These are phyloP conservation scores for Phytophthora quininea DNA, from an alignment of 352 stramenopile species.

Conservation along the genomic window DNA sequence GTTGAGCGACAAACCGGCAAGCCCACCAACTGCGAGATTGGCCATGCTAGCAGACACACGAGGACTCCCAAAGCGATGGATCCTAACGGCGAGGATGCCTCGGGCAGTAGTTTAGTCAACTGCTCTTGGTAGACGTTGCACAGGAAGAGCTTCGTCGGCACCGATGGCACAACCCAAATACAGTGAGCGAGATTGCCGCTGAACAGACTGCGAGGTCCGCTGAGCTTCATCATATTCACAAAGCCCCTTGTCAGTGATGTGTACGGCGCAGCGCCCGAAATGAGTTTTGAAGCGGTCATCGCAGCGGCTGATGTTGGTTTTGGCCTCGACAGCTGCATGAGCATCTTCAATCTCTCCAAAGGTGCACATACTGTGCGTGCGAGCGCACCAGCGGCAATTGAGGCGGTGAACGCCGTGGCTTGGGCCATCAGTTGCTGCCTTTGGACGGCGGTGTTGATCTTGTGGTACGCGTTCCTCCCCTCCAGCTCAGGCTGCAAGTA, in stretches of 20 bases:
- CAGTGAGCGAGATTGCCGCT: slow-evolving; percentile 84
- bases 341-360: slow-evolving; percentile 83
- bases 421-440: slow-evolving; percentile 42
- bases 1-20: slow-evolving; percentile 74
- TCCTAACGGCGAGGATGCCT: slow-evolving; percentile 17
- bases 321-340: slow-evolving; percentile 65
- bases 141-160: slow-evolving; percentile 81
- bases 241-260: slow-evolving; percentile 54
- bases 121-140: slow-evolving; percentile 76
- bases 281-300: slow-evolving; percentile 5
- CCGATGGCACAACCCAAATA: slow-evolving; percentile 80
- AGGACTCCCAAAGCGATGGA: slow-evolving; percentile 9
- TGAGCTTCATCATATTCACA: slow-evolving; percentile 73
- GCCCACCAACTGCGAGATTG: slow-evolving; percentile 69
- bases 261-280: slow-evolving; percentile 40
- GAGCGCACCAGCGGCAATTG: slow-evolving; percentile 68
- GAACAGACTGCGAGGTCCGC: slow-evolving; percentile 65
- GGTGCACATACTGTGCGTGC: slow-evolving; percentile 72
- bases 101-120: slow-evolving; percentile 34
- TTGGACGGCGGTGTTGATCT: slow-evolving; percentile 28
- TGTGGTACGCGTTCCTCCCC: slow-evolving; percentile 25
- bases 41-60: slow-evolving; percentile 45
- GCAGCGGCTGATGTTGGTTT: slow-evolving; percentile 26
- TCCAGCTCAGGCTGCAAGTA: slow-evolving; percentile 46
- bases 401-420: slow-evolving; percentile 58